Evolutionary conservation across 2,329 filamentous ascomycete genomes (phyloP).

Genomic region (Claviceps pusilla): DNA sequence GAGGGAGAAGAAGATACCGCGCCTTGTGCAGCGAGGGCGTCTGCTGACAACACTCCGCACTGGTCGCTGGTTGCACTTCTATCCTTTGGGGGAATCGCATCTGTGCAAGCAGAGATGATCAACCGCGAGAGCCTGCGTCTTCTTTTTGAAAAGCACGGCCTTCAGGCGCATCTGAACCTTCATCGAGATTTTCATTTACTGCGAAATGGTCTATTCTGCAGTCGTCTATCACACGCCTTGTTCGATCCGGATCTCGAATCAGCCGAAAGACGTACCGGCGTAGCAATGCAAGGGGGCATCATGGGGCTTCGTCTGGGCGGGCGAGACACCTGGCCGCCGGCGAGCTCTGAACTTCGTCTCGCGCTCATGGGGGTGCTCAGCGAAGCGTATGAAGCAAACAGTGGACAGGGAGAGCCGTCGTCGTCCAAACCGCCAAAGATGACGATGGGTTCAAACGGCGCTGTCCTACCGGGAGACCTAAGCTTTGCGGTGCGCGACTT

Average conservation of each 20-base stretch:
- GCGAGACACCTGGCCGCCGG: conserved; percentile 78
- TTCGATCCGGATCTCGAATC: conserved; percentile 73
- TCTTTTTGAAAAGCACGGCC: conserved; percentile 58
- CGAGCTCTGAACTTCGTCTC: conserved; percentile 80
- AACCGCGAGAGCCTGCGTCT: conserved; percentile 61
- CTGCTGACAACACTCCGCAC: conserved; percentile 31
- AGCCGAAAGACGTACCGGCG: conserved; percentile 56
- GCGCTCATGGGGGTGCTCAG: conserved; percentile 73
- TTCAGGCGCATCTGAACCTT: conserved; percentile 57
- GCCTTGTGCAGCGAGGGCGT: conserved; percentile 2
- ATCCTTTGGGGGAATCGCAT: conserved; percentile 61
- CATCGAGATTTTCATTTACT: conserved; percentile 73
- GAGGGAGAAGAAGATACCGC: background rate
- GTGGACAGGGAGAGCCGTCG: conserved; percentile 7
- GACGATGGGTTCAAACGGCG: conserved; percentile 17
- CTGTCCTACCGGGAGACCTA: conserved; percentile 49
- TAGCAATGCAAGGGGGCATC: conserved; percentile 50
- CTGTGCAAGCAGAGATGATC: conserved; percentile 59
- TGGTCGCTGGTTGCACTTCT: conserved; percentile 50
- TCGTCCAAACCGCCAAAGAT: conserved; percentile 10
- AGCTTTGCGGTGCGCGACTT: conserved; percentile 79
- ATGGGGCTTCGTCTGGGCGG: conserved; percentile 77
- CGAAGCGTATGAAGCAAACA: conserved; percentile 46
- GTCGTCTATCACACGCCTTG: conserved; percentile 63
- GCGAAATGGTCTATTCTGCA: conserved; percentile 70